These are phyloP conservation scores for Yamadazyma friedrichii DNA, from an alignment of 1,139 yeast species.

Conservation along the genomic window DNA sequence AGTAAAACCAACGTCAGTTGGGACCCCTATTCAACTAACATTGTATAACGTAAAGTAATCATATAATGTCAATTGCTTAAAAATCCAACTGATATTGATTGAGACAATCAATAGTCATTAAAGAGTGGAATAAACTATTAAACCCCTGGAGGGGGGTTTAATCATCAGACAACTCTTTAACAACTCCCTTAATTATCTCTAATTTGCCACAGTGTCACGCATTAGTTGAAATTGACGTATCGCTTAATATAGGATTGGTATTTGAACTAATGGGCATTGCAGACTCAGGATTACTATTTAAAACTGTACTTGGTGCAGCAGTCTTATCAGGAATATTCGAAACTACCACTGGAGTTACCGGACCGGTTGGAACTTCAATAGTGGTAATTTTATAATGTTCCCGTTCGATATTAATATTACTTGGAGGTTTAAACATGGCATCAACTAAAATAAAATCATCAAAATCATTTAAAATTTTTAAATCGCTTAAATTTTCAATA, in stretches of 20 bases:
- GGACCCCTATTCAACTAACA: conserved; percentile 20
- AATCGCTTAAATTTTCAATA: conserved; percentile 12
- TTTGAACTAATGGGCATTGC: conserved; percentile 10
- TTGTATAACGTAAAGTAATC: conserved; percentile 14
- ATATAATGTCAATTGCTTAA: conserved; percentile 20
- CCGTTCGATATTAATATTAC: conserved; percentile 13
- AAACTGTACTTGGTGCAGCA: no score
- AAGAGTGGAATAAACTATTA: conserved; percentile 7
- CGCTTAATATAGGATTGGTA: neutral
- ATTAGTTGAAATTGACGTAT: conserved; percentile 10
- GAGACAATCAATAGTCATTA: conserved; percentile 11
- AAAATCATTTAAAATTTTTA: conserved; percentile 8
- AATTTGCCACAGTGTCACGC: conserved; percentile 14
- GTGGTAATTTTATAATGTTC: conserved; percentile 11
- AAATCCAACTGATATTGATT: conserved; percentile 17
- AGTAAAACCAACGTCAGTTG: conserved; percentile 16
- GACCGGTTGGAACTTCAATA: neutral
- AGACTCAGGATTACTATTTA: conserved; percentile 6
- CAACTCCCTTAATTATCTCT: conserved; percentile 12
- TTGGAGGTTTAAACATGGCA: conserved; percentile 20
- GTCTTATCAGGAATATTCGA: no score
- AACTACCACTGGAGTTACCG: neutral
- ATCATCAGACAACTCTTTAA: conserved; percentile 8
- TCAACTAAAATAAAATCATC: conserved; percentile 18
- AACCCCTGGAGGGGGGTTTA: no score